Base-by-base conservation (phyloP, 345 rosid genomes). In the Eucalyptus marginata region DNA sequence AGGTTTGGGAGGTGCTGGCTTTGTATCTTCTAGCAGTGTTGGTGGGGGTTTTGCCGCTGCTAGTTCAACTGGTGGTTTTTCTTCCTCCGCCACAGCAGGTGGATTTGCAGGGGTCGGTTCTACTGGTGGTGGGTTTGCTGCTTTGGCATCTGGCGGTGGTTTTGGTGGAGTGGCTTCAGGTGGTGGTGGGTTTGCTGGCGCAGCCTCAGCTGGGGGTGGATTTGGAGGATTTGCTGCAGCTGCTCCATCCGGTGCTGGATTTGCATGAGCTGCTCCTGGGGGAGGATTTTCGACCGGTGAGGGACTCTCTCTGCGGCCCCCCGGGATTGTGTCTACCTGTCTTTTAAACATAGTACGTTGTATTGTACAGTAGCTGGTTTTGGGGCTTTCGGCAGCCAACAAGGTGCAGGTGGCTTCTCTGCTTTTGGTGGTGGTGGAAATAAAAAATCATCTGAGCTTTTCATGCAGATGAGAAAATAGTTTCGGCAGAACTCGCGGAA, bases 381-480 rank as follows among this genome's bases (percentile, higher is more conserved):
- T 89, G 97, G 95, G 46, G 94, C 92, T 88, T 93, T 96, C 36
- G 52, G 93, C 17, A 59, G 92, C 91, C 97, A 94, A 88, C 95
- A 92, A 93, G 95, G 95, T 86, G 89, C 88, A 49, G 94, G 95
- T 88, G 96, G 96, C 52, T 94, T 96, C 93, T 94, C 99, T 80
- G 88, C 93, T 29, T 94, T 96, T 79, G 93, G 95, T 86, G 92
- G 93, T 49, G 91, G 90, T 83, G 85, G 88, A 5, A 52, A 89
- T 49, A 93, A 94, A 86, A 97, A 92, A 88, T 96, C 97, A 54
- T 52, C 97, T 2, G 94, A 95, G 51, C 92, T 94, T 62, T 93
- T 97, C 80, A 95, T 98, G 4, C 96, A 97, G 93, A 97, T 97
- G 90, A 94, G 98, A 87, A 98, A 94, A 90, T 97, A 96, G 93